A percentile compares a stretch with the other conserved stretches of the same genome.
Evolutionary conservation across 495 filamentous ascomycete genomes (phyloP).

Genomic region (Tuber aestivum): DNA sequence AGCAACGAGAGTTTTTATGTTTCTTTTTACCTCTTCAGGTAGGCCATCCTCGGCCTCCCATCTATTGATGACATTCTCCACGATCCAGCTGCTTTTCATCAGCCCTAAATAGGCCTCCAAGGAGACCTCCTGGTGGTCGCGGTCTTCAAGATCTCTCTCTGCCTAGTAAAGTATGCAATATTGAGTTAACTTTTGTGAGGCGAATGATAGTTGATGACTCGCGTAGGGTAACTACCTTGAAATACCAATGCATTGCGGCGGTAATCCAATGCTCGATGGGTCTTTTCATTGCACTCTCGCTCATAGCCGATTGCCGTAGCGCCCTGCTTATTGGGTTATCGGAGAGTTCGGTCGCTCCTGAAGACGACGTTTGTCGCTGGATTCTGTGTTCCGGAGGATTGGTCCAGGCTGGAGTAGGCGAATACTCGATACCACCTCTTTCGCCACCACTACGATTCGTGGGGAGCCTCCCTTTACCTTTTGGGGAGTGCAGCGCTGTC

Average conservation of each 20-base stretch:
- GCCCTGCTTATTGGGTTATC: conserved; percentile 21
- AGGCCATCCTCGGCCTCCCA: conserved; percentile 12
- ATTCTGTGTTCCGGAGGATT: not conserved
- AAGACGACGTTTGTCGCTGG: conserved; percentile 2
- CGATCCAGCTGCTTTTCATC: conserved; percentile 28
- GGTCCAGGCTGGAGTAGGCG: not conserved
- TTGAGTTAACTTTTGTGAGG: conserved; percentile 4
- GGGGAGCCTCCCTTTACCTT: not conserved
- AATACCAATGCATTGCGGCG: conserved; percentile 29
- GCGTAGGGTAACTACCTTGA: conserved; percentile 17
- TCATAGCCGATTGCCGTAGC: conserved; percentile 13
- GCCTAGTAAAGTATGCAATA: conserved; percentile 7
- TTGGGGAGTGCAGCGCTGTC: not conserved
- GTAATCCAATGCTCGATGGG: conserved; percentile 28
- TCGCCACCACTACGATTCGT: not conserved
- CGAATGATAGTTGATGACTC: not conserved
- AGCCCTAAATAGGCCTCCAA: conserved; percentile 19
- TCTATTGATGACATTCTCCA: conserved; percentile 18
- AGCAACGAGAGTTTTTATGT: conserved; percentile 20
- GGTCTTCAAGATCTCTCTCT: conserved; percentile 14
- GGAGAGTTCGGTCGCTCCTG: not conserved
- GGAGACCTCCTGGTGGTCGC: conserved; percentile 9
- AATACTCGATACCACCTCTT: not conserved
- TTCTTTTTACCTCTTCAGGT: conserved; percentile 15
- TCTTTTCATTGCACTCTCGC: conserved; percentile 12